A percentile compares a stretch with the other conserved stretches of the same genome.
These are phyloP conservation scores for Opeltia flavorubescens DNA, from an alignment of 495 filamentous ascomycete genomes.

Conservation along the genomic window DNA sequence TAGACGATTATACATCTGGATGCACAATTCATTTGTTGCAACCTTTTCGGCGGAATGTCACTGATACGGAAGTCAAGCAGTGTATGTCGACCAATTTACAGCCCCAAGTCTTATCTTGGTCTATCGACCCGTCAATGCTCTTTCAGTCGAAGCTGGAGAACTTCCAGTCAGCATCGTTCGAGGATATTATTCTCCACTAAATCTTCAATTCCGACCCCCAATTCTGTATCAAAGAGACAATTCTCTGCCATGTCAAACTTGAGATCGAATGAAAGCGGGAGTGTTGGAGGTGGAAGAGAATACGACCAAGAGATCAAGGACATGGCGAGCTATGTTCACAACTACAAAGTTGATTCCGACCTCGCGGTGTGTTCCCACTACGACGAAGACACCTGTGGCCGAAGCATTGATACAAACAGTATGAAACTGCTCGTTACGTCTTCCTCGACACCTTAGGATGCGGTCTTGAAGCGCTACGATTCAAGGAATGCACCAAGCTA, in stretches of 20 bases:
- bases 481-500: constrained; percentile 89
- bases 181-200: no score
- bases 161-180: no score
- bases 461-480: constrained; percentile 86
- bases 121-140: no score
- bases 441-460: constrained; percentile 94
- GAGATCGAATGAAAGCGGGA: neutral
- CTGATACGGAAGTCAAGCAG: no score
- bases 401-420: constrained; percentile 37
- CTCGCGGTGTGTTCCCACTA: constrained; percentile 57
- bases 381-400: neutral
- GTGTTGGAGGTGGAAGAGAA: constrained; percentile 20
- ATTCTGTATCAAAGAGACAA: neutral
- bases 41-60: no score
- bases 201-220: no score
- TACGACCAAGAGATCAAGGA: constrained; percentile 89
- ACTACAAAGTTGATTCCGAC: constrained; percentile 78
- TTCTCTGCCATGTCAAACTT: neutral
- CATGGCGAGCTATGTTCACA: constrained; percentile 86
- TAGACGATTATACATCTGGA: neutral
- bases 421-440: constrained; percentile 78
- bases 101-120: no score
- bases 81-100: no score
- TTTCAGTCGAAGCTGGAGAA: no score
- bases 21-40: neutral